Evolutionary conservation across 805 yeast genomes (phyloP).

Genomic region (Sugiyamaella lignohabitans): DNA sequence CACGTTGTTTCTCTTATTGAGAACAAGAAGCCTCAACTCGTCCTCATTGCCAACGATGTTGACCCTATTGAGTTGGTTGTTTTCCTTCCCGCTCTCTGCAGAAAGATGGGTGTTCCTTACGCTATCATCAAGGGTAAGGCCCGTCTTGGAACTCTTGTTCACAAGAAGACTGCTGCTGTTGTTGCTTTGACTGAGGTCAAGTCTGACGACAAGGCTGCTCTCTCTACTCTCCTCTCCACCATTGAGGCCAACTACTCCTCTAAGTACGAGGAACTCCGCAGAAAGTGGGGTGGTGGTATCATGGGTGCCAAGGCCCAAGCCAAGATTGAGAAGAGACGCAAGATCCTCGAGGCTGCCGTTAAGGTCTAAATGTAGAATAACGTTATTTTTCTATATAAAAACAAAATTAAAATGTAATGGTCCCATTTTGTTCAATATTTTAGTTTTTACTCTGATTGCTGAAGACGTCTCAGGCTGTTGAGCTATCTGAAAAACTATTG

Average conservation of each 20-base stretch:
- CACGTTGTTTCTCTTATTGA: slow-evolving; percentile 96
- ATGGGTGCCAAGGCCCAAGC: slow-evolving; percentile 92
- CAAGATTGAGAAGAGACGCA: slow-evolving; percentile 71
- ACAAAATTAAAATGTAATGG: too few relatives aligned
- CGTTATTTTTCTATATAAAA: slow-evolving; percentile 1
- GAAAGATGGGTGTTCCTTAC: slow-evolving; percentile 99
- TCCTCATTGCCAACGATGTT: slow-evolving; percentile 96
- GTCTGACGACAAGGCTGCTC: slow-evolving; percentile 90
- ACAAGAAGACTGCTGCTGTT: slow-evolving; percentile 95
- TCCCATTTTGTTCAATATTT: too few relatives aligned
- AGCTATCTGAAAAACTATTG: too few relatives aligned
- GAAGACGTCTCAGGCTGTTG: too few relatives aligned
- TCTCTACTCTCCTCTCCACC: slow-evolving; percentile 88
- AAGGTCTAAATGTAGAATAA: slow-evolving; percentile 24
- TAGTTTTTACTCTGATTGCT: too few relatives aligned
- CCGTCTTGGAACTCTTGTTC: slow-evolving; percentile 94
- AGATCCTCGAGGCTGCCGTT: slow-evolving; percentile 40
- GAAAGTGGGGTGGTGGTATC: slow-evolving; percentile 99
- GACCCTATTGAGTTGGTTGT: slow-evolving; percentile 98
- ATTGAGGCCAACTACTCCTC: slow-evolving; percentile 89
- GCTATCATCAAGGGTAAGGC: slow-evolving; percentile 98
- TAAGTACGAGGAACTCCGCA: slow-evolving; percentile 92
- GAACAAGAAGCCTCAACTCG: slow-evolving; percentile 98
- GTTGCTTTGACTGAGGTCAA: slow-evolving; percentile 95
- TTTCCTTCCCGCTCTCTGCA: slow-evolving; percentile 97